Conservation (phyloP, 192 early-diverging fungal species). For the Anaeromyces robustus region DNA sequence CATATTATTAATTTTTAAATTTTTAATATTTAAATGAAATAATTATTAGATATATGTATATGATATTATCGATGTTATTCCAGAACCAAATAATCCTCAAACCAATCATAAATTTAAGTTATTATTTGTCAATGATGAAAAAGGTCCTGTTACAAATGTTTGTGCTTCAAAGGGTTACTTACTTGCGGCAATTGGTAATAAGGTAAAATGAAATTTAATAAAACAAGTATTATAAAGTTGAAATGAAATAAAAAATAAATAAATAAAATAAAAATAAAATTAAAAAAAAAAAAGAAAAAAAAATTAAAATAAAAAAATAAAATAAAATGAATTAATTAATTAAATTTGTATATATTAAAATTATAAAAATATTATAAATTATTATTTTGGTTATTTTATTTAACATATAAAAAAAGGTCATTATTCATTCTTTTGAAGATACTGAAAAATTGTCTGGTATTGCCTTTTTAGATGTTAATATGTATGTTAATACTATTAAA, state of each 20-base stretch:
- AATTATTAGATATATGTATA: conserved; percentile 60
- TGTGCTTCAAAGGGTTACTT: conserved; percentile 75
- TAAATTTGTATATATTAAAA: too few relatives aligned
- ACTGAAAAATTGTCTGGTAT: conserved; percentile 58
- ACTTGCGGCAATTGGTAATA: conserved; percentile 70
- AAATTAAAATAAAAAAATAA: too few relatives aligned
- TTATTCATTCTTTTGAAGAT: conserved; percentile 74
- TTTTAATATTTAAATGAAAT: neutral
- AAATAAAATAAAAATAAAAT: neutral
- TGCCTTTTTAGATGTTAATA: conserved; percentile 86
- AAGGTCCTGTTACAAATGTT: conserved; percentile 64
- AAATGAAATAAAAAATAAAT: too few relatives aligned
- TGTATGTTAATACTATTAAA: conserved; percentile 65
- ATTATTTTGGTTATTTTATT: too few relatives aligned
- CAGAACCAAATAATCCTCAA: conserved; percentile 82
- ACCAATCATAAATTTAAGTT: conserved; percentile 85
- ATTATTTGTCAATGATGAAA: conserved; percentile 66
- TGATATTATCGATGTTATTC: conserved; percentile 93
- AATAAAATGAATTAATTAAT: too few relatives aligned
- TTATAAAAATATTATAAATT: too few relatives aligned
- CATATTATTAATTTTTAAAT: conserved; percentile 1
- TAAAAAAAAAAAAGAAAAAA: too few relatives aligned
- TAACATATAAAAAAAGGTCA: conserved; percentile 34
- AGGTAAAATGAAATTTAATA: too few relatives aligned
- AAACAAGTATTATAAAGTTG: too few relatives aligned